Conservation (phyloP, 2,329 filamentous ascomycete species). For the Aspergillus sp. region DNA sequence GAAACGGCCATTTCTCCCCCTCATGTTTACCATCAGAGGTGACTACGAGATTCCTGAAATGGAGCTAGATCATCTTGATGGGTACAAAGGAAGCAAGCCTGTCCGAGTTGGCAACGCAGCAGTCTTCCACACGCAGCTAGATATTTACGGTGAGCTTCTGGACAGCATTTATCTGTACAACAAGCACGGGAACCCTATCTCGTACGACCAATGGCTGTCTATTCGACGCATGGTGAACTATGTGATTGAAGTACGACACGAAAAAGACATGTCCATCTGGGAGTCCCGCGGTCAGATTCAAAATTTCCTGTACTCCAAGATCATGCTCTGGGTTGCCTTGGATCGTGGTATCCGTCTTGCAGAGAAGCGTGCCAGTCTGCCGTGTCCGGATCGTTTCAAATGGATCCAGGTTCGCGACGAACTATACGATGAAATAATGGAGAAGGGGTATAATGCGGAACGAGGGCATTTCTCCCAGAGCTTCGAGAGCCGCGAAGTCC, state of each 20-base stretch:
- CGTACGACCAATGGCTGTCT: constrained; percentile 71
- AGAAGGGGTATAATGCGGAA: constrained; percentile 68
- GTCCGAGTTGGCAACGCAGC: constrained; percentile 75
- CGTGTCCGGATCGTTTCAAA: constrained; percentile 62
- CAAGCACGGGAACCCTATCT: constrained; percentile 71
- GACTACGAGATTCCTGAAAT: constrained; percentile 69
- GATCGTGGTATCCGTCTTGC: constrained; percentile 69
- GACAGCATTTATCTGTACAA: constrained; percentile 75
- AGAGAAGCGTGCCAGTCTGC: constrained; percentile 66
- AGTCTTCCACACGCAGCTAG: constrained; percentile 70
- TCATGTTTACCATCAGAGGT: constrained; percentile 77
- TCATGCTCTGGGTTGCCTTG: constrained; percentile 79
- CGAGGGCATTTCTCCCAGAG: constrained; percentile 69
- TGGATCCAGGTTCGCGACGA: constrained; percentile 65
- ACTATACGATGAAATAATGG: constrained; percentile 73
- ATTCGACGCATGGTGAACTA: constrained; percentile 67
- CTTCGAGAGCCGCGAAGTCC: constrained; percentile 64
- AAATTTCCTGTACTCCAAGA: constrained; percentile 75
- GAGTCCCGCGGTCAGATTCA: constrained; percentile 72
- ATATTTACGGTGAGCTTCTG: constrained; percentile 76
- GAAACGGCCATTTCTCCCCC: constrained; percentile 54
- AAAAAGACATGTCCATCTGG: constrained; percentile 79
- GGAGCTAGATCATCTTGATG: constrained; percentile 65
- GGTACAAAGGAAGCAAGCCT: constrained; percentile 65
- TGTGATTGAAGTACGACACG: constrained; percentile 61